Conservation (phyloP, 441 rosid genomes). For the Syzygium malaccense region DNA sequence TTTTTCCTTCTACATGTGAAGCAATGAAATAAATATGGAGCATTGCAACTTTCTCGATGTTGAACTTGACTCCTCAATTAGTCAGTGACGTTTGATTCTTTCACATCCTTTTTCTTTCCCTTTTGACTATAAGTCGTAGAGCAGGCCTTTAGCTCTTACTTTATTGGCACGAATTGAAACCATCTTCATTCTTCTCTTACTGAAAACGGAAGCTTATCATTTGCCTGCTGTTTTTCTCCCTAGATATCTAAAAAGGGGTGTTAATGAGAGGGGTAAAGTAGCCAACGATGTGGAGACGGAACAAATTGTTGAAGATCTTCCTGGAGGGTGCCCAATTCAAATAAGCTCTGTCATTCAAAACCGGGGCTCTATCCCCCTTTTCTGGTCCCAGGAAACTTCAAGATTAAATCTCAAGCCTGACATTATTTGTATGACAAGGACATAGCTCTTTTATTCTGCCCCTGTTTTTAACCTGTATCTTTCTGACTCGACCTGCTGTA, state of each 20-base stretch:
- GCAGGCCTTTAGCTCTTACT: not conserved
- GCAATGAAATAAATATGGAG: not conserved
- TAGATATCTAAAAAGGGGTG: conserved; percentile 98
- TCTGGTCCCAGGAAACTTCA: conserved; percentile 99
- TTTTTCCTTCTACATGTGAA: conserved; percentile 3
- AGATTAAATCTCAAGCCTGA: conserved; percentile 96
- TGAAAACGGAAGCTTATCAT: not conserved
- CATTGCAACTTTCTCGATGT: not conserved
- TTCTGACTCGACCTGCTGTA: conserved; percentile 13
- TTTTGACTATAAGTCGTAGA: not conserved
- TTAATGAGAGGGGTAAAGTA: conserved; percentile 91
- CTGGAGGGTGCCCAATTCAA: conserved; percentile 64
- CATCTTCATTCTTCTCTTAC: not conserved
- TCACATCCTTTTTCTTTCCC: not conserved
- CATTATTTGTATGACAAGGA: conserved; percentile 57
- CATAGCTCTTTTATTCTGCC: not conserved
- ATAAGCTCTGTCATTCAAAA: conserved; percentile 91
- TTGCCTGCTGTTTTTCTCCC: not conserved
- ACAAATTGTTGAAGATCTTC: conserved; percentile 93
- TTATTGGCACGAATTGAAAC: not conserved
- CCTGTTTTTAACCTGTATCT: not conserved
- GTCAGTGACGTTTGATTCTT: not conserved
- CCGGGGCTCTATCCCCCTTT: conserved; percentile 98
- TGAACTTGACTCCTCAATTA: not conserved
- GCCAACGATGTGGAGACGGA: conserved; percentile 99